phyloP scores from a whole-genome alignment of 2,329 filamentous ascomycete genomes.

The Diaporthe capsici region DNA sequence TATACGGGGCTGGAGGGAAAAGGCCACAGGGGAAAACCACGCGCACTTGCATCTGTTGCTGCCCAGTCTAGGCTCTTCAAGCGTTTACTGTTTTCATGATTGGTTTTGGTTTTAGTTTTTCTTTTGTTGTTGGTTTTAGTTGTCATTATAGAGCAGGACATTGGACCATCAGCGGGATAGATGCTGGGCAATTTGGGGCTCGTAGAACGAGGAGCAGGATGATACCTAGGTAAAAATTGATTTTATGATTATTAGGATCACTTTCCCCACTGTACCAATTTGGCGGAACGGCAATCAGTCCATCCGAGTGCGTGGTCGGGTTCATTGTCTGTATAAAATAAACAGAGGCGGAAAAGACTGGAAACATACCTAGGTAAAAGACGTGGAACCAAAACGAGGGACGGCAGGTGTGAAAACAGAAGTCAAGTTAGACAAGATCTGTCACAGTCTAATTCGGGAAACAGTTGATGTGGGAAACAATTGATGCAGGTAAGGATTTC shows the following conservation, averaged over 20 bases:
- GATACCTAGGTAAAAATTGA: background rate
- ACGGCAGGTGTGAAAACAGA: too few species aligned
- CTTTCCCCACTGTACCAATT: background rate
- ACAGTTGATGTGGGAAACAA: background rate
- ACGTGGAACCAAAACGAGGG: background rate
- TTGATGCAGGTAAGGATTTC: too few species aligned
- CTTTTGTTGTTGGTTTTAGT: background rate
- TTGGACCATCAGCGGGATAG: background rate
- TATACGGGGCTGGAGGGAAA: too few species aligned
- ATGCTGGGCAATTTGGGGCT: background rate
- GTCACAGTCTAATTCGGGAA: background rate
- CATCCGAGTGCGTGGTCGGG: too few species aligned
- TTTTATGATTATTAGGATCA: accelerated
- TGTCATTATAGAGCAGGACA: background rate
- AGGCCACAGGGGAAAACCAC: background rate
- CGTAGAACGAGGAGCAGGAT: background rate
- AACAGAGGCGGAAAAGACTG: background rate
- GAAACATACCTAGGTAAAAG: background rate
- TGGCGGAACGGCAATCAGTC: too few species aligned
- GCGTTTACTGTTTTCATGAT: background rate
- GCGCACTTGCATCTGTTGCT: background rate
- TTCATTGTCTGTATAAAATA: too few species aligned
- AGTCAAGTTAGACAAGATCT: background rate
- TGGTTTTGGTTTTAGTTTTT: background rate
- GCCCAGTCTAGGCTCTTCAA: background rate